Base-by-base conservation (phyloP, 148 eudicot species). In the Cornus florida region DNA sequence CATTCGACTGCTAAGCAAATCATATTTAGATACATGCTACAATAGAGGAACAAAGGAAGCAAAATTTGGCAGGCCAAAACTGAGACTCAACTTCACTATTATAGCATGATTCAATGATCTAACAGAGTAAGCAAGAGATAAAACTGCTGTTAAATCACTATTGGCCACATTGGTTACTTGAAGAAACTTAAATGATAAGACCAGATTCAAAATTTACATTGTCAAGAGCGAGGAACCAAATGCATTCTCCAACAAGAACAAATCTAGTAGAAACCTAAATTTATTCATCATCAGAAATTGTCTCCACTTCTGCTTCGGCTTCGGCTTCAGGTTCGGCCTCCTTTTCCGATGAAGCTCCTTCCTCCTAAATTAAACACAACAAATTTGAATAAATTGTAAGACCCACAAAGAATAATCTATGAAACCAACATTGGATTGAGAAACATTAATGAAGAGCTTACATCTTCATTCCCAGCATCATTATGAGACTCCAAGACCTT, bases 401-500 rank as follows among this genome's bases (percentile, higher is more conserved):
- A 32, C 33, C 33, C 66, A 7, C 9, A 62, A 20, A 10, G 6
- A 32, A 6, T n/a, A 43, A 57, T n/a, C 23, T 62, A 13, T 62
- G 23, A n/a, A 80, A 28, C 3, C 0, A 43, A 46, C 39, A 22
- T 2, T 13, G 48, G 68, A 35, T 56, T 53, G 19, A 33, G 13
- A 23, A 10, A 43, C n/a, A 33, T 35, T 23, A 50, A 46, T 39
- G 32, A 71, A 32, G 67, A 74, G 75, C 84, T 76, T 81, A 88
- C 90, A 69, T 87, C 85, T 57, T 41, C 91, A 81, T 81, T 77
- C 38, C 85, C 86, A 72, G 85, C 87, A 35, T 80, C 79, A 65
- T 89, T 82, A 48, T 83, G 78, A 67, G 87, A 81, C 83, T 79
- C 79, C 78, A 87, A 72, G 10, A 86, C 86, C 87, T 92, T 92